phyloP scores from a whole-genome alignment of 2,329 filamentous ascomycete species.

The Aspergillus nomiae region DNA sequence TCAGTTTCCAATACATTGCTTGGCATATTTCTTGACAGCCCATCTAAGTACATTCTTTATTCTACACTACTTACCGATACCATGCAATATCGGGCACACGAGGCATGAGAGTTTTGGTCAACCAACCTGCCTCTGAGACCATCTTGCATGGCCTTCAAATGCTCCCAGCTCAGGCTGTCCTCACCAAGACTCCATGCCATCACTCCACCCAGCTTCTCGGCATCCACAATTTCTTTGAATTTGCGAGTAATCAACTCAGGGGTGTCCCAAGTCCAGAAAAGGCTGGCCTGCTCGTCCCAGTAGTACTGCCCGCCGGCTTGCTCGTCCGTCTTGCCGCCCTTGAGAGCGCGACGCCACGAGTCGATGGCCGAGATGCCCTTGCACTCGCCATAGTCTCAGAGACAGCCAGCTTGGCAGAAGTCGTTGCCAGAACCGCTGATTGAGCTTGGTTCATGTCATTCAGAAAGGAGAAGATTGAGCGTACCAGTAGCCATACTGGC shows the following conservation, averaged over 20 bases:
- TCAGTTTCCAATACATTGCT: too few species aligned
- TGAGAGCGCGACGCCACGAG: constrained; percentile 61
- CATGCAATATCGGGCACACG: too few species aligned
- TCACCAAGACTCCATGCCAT: constrained; percentile 77
- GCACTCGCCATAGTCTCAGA: constrained; percentile 43
- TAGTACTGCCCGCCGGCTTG: constrained; percentile 67
- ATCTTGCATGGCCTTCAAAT: constrained; percentile 47
- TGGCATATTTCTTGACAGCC: too few species aligned
- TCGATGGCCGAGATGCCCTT: constrained; percentile 52
- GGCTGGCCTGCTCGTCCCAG: constrained; percentile 59
- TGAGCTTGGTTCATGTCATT: constrained; percentile 14
- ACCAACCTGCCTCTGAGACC: constrained; percentile 13
- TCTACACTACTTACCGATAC: too few species aligned
- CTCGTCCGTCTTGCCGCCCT: constrained; percentile 59
- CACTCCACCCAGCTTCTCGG: constrained; percentile 64
- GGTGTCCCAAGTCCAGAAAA: constrained; percentile 78
- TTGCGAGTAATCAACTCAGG: constrained; percentile 62
- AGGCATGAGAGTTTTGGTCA: too few species aligned
- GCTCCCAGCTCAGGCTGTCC: constrained; percentile 53
- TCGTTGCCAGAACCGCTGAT: constrained; percentile 34
- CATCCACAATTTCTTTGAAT: constrained; percentile 60
- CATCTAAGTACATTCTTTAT: too few species aligned
- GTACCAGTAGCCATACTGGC: constrained; percentile 40
- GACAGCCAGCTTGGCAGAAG: constrained; percentile 36
- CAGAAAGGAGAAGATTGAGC: neutral